Evolutionary conservation across 768 basidiomycete species (phyloP), one percentile per base, ranked within the genome.

Genomic region (Tephrocybe sp.): DNA sequence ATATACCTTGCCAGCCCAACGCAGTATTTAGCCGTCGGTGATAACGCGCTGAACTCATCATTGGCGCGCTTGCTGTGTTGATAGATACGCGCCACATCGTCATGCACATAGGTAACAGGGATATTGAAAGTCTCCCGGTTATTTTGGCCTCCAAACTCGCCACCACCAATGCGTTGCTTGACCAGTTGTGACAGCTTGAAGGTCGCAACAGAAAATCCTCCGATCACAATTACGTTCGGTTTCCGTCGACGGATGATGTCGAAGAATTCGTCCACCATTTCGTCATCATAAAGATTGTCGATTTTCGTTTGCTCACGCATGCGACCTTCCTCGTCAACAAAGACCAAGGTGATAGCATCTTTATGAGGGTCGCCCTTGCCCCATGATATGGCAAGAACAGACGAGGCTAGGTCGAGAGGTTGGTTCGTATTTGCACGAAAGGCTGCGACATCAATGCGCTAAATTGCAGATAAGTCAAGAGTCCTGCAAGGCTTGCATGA

Each of bases 321-420:
- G 42, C 91, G 87, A 15, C 97, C 96, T 40, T 85, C 85, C 55
- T 91, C 84, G 62, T 98, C 95, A 40, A 98, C 64, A 72, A 85
- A 90, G 51, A 95, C 88, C 34, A 93, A 73, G 18, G 85, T 81
- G 48, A 98, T 88, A 6, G 87, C 85, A 67, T 99, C 96, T 62
- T 89, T 90, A 61, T 88, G 85, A 33, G 93, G 91, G 60, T 97
- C 94, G 32, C 97, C 97, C 69, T 90, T 88, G 32, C 97, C 97
- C 86, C 93, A 94, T 6, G 95, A 96, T 50, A 96, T 68, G 3
- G 95, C 91, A 36, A 99, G 78, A 18, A 98, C 93, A 18, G 86
- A 77, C 41, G 94, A 77, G 42, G 94, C 69, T 34, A 80, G 73
- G 62, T 91, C 83, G 11, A 90, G 93, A 46, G 76, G 70, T 50